Percentiles rank a stretch among this genome's conserved stretches.
Evolutionary conservation across 495 filamentous ascomycete species (phyloP).

Genomic region (Neurospora terricola): DNA sequence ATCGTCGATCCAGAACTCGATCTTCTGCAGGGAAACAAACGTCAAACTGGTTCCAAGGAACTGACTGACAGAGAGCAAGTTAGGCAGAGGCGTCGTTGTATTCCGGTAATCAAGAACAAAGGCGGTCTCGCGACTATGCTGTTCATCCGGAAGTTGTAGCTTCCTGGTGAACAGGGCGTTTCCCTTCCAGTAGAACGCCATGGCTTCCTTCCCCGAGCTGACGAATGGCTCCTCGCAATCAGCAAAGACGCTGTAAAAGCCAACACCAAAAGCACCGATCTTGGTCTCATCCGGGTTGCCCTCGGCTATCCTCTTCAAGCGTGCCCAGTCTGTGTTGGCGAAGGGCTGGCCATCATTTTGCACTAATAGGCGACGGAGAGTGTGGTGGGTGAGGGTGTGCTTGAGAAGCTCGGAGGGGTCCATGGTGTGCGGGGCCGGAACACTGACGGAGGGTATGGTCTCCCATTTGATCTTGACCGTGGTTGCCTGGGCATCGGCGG

Average conservation of each 20-base stretch:
- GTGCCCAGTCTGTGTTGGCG: conserved; percentile 77
- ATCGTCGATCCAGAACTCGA: conserved; percentile 87
- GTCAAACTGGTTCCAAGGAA: conserved; percentile 93
- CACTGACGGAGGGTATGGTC: conserved; percentile 65
- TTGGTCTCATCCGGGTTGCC: conserved; percentile 98
- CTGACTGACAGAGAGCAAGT: conserved; percentile 73
- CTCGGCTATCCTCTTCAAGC: conserved; percentile 92
- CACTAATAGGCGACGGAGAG: conserved; percentile 70
- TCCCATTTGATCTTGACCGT: conserved; percentile 87
- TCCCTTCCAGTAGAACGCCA: conserved; percentile 99
- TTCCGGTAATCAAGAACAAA: conserved; percentile 93
- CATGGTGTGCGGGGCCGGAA: conserved; percentile 59
- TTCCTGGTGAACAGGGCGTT: conserved; percentile 87
- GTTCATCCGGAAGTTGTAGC: conserved; percentile 53
- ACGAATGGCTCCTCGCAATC: conserved; percentile 97
- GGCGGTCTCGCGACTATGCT: conserved; percentile 60
- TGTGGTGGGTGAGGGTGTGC: conserved; percentile 74
- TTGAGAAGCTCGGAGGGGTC: conserved; percentile 64
- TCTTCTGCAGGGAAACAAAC: conserved; percentile 77
- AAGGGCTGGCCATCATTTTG: conserved; percentile 87
- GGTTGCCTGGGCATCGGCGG: conserved; percentile 85
- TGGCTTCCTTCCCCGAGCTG: conserved; percentile 77
- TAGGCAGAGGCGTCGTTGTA: conserved; percentile 71
- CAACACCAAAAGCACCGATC: conserved; percentile 96
- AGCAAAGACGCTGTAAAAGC: conserved; percentile 97